Percentiles rank a stretch among this genome's conserved stretches.
Evolutionary conservation across 495 filamentous ascomycete species (phyloP).

Genomic region (Aspergillus taichungensis): DNA sequence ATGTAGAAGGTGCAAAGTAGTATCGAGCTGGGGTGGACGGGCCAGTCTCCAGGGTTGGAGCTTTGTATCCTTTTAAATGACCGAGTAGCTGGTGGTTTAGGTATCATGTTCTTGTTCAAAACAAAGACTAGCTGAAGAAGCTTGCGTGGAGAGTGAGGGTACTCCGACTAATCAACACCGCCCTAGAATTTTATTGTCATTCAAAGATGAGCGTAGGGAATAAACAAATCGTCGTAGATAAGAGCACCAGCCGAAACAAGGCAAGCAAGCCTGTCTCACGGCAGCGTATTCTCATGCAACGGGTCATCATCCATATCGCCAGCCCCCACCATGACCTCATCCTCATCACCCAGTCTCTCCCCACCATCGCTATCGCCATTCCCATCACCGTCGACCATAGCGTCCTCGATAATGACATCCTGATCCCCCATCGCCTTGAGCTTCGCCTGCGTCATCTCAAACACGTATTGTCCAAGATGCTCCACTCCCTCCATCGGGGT

Average conservation of each 20-base stretch:
- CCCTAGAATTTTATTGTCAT: too few species aligned
- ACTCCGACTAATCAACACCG: too few species aligned
- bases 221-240: too few species aligned
- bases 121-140: too few species aligned
- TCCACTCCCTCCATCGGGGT: conserved; percentile 81
- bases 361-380: conserved; percentile 20
- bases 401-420: conserved; percentile 23
- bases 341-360: conserved; percentile 31
- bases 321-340: conserved; percentile 31
- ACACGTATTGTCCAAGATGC: conserved; percentile 94
- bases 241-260: background rate
- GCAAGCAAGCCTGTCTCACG: background rate
- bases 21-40: too few species aligned
- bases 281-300: conserved; percentile 27
- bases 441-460: conserved; percentile 88
- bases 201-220: too few species aligned
- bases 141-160: too few species aligned
- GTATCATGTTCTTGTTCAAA: background rate
- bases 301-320: conserved; percentile 26
- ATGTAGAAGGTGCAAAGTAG: background rate
- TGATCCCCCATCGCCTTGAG: conserved; percentile 51
- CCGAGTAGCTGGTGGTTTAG: background rate
- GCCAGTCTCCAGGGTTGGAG: too few species aligned
- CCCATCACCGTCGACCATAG: conserved; percentile 30
- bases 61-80: background rate